Evolutionary conservation across 352 stramenopile species (phyloP).

Genomic region (Blastocystis sp.): DNA sequence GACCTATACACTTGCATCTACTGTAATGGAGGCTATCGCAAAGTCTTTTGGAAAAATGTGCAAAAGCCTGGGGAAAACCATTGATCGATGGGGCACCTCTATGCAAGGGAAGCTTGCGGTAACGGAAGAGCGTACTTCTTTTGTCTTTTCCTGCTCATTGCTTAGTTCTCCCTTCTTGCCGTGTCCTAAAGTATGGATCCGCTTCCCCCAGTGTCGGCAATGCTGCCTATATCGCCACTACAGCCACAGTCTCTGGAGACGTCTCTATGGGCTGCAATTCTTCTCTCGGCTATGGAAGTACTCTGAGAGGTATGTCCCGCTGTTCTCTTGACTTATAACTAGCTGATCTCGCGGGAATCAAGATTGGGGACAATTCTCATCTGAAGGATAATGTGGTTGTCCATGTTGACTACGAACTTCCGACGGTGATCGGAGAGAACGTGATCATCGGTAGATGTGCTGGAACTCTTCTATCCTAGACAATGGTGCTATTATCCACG

Average conservation of each 20-base stretch:
- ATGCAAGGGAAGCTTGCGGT: slow-evolving; percentile 48
- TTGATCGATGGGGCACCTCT: slow-evolving; percentile 39
- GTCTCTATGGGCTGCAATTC: slow-evolving; percentile 7
- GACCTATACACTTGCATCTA: not conserved
- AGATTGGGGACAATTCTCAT: slow-evolving; percentile 41
- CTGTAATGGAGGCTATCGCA: slow-evolving; percentile 19
- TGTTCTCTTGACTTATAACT: not conserved
- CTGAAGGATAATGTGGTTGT: slow-evolving; percentile 54
- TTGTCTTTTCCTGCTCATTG: not conserved
- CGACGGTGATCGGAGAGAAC: slow-evolving; percentile 48
- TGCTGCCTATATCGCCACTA: slow-evolving; percentile 21
- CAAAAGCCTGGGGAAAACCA: slow-evolving; percentile 38
- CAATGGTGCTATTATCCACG: slow-evolving; percentile 50
- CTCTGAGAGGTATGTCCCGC: not conserved
- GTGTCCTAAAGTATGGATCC: slow-evolving; percentile 45
- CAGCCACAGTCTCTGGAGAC: slow-evolving; percentile 40
- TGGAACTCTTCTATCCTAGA: not conserved
- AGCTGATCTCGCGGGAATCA: slow-evolving; percentile 55
- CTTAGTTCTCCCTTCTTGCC: slow-evolving; percentile 45
- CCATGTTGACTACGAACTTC: slow-evolving; percentile 34
- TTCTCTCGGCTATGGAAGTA: slow-evolving; percentile 35
- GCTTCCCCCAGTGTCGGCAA: not conserved
- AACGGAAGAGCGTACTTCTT: slow-evolving; percentile 37
- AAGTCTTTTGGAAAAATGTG: slow-evolving; percentile 62
- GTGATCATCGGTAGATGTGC: slow-evolving; percentile 10